Conservation (phyloP, 768 basidiomycete genomes). For the Mrakia gelida region DNA sequence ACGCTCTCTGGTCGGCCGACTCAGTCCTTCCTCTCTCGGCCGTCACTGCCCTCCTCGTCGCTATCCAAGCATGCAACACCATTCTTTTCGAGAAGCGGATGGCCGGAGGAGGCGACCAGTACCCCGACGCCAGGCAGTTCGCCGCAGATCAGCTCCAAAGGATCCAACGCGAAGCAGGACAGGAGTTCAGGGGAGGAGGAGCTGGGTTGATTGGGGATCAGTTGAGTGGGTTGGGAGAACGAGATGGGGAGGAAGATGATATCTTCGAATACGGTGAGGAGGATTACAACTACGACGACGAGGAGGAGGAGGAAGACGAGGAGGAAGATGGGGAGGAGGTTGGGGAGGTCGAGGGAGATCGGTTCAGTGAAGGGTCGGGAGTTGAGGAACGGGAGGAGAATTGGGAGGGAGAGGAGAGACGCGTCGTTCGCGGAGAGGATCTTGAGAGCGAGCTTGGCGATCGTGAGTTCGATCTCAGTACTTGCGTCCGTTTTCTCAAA, state of each 20-base stretch:
- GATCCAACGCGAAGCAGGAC: neutral
- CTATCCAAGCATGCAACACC: neutral
- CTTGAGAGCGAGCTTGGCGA: neutral
- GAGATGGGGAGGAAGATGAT: neutral
- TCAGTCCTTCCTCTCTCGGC: neutral
- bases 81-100: neutral
- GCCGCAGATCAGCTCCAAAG: neutral
- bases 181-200: neutral
- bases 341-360: neutral
- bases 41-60: neutral
- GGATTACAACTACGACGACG: neutral
- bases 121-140: neutral
- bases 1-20: neutral
- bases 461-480: neutral
- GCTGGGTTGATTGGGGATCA: neutral
- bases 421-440: neutral
- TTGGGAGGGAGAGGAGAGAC: constrained; percentile 2
- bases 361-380: neutral
- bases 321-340: neutral
- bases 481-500: neutral
- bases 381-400: neutral
- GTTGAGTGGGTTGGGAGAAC: neutral
- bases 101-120: neutral
- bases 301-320: neutral
- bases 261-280: neutral